These are phyloP conservation scores for Hygrophoropsis aurantiaca DNA, from an alignment of 768 basidiomycete species.

Conservation along the genomic window DNA sequence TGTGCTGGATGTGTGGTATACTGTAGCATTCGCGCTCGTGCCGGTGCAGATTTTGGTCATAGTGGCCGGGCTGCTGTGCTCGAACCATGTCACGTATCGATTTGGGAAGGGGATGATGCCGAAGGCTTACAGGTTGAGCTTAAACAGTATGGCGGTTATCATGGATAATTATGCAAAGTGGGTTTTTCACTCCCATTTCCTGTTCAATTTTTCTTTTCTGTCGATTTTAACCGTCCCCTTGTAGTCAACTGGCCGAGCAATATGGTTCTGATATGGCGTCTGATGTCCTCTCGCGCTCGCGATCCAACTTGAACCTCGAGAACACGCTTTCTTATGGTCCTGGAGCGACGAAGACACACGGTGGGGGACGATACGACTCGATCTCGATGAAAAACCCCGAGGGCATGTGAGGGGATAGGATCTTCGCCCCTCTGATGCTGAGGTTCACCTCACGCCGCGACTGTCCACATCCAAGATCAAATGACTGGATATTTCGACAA, in stretches of 20 bases:
- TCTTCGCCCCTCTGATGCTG: too few relatives aligned
- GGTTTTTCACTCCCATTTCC: constrained; percentile 23
- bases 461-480: too few relatives aligned
- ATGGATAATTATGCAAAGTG: constrained; percentile 84
- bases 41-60: constrained; percentile 69
- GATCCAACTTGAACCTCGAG: constrained; percentile 47
- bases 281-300: constrained; percentile 57
- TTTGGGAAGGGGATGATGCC: constrained; percentile 91
- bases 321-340: constrained; percentile 16
- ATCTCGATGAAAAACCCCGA: not conserved
- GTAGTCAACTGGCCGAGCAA: constrained; percentile 71
- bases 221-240: constrained; percentile 6
- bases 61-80: constrained; percentile 63
- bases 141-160: constrained; percentile 75
- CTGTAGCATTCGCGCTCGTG: constrained; percentile 60
- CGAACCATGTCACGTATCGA: constrained; percentile 83
- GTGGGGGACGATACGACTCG: constrained; percentile 4
- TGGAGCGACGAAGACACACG: not conserved
- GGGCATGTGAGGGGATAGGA: not conserved
- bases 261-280: constrained; percentile 66
- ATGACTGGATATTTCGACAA: too few relatives aligned
- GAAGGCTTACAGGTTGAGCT: constrained; percentile 74
- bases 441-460: too few relatives aligned
- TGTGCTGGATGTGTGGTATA: constrained; percentile 66
- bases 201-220: not conserved